Evolutionary conservation across 2,329 filamentous ascomycete species (phyloP), one percentile per base, ranked within the genome.

Genomic region (Sporothrix euskadiensis): DNA sequence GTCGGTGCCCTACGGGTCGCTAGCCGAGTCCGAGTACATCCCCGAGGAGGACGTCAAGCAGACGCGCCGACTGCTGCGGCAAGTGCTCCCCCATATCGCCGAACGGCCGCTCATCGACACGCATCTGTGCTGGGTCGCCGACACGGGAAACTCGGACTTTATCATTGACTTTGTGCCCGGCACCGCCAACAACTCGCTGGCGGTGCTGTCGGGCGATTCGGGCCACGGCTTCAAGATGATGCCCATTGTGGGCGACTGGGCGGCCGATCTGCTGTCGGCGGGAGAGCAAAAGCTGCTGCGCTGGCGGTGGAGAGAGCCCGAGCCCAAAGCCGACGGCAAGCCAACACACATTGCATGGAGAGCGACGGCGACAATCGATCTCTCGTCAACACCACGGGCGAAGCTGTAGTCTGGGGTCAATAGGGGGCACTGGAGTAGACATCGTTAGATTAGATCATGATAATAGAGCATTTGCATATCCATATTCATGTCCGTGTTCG

Each of bases 151-250:
- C 76, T 89, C 87, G 0, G 87, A 90, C 65, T 91, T 85, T 75
- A 84, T 89, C 68, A 83, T 91, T 59, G 88, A 90, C 77, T 87
- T 84, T 71, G 85, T 90, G 0, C 88, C 88, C 0, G 78, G 81
- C 0, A 86, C 83, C 1, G 80, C 81, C 84, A 83, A 0, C 81
- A 90, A 2, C 79, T 90, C 2, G 77, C 89, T 0, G 75, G 86
- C 0, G 85, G 44, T 69, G 44, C 65, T 69, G 65, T 69, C 86
- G 0, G 88, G 88, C 0, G 88, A 90, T 76, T 90, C 88, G 0
- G 88, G 88, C 0, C 88, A 90, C 77, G 87, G 85, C 0, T 89
- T 89, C 79, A 90, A 90, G 79, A 88, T 90, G 86, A 83, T 90
- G 68, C 88, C 88, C 12, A 65, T 65, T 22, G 61, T 65, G 9